phyloP scores from a whole-genome alignment of 2,329 filamentous ascomycete species.

The Ophiostoma pallidulum region DNA sequence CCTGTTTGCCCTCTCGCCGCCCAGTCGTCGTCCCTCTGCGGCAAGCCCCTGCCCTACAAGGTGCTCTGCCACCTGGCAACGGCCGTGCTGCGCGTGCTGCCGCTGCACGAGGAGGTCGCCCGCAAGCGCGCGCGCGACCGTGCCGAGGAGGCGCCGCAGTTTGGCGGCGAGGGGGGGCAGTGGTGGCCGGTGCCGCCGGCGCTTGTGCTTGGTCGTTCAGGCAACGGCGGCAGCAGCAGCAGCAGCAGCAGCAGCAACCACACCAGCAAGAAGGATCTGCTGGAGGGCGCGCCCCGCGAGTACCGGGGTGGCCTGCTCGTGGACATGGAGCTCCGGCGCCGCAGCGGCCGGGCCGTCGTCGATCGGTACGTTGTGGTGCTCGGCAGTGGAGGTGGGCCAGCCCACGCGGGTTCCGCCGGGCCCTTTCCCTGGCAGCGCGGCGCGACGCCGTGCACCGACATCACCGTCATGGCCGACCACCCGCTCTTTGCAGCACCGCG shows the following conservation, averaged over 20 bases:
- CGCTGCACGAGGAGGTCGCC: slow-evolving; percentile 64
- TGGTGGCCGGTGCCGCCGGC: too few species aligned
- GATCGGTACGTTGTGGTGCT: slow-evolving; percentile 53
- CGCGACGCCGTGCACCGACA: slow-evolving; percentile 20
- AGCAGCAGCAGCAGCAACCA: slow-evolving; percentile 33
- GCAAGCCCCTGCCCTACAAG: slow-evolving; percentile 60
- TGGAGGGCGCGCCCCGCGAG: slow-evolving; percentile 21
- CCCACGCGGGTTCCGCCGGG: too few species aligned
- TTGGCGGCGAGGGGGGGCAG: slow-evolving; percentile 83
- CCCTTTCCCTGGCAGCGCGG: slow-evolving; percentile 8
- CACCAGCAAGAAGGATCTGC: slow-evolving; percentile 5
- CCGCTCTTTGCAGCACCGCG: slow-evolving; percentile 50
- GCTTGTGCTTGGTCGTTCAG: slow-evolving; percentile 65
- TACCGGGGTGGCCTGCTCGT: slow-evolving; percentile 54
- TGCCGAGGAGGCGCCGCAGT: slow-evolving; percentile 65
- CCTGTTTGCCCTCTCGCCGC: neutral
- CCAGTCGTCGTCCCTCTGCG: slow-evolving; percentile 35
- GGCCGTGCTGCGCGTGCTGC: slow-evolving; percentile 64
- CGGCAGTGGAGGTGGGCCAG: neutral
- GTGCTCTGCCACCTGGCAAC: slow-evolving; percentile 81
- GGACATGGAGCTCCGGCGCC: slow-evolving; percentile 76
- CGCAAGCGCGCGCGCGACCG: slow-evolving; percentile 67
- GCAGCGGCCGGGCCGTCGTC: slow-evolving; percentile 66
- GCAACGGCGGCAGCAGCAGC: too few species aligned
- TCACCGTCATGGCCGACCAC: slow-evolving; percentile 66